Conservation (phyloP, 257 asterid genomes). For the Solanum tarapatanum region DNA sequence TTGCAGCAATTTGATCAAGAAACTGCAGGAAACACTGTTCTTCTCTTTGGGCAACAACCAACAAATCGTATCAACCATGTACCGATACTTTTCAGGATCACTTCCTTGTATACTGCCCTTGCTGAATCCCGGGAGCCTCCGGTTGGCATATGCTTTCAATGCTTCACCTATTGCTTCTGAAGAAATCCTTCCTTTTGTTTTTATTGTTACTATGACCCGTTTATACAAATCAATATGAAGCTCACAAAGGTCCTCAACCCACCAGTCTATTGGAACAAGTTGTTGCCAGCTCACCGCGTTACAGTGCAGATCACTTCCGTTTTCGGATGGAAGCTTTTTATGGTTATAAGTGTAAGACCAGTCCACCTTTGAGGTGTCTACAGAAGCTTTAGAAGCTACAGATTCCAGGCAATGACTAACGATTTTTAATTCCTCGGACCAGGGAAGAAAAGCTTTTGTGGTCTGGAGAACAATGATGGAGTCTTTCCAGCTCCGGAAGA, state of each 20-base stretch:
- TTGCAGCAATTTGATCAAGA: constrained; percentile 54
- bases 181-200: constrained; percentile 40
- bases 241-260: constrained; percentile 86
- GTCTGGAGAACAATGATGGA: constrained; percentile 77
- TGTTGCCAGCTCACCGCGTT: constrained; percentile 31
- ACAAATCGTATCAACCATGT: constrained; percentile 50
- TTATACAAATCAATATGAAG: constrained; percentile 61
- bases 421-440: constrained; percentile 60
- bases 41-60: constrained; percentile 43
- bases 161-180: constrained; percentile 66
- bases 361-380: constrained; percentile 48
- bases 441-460: constrained; percentile 47
- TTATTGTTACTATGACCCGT: constrained; percentile 44
- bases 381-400: constrained; percentile 52
- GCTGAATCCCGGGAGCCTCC: constrained; percentile 48
- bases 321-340: constrained; percentile 38
- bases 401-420: constrained; percentile 53
- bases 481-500: constrained; percentile 85
- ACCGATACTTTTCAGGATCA: constrained; percentile 32
- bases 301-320: constrained; percentile 32
- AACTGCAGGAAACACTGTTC: constrained; percentile 39
- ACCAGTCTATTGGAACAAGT: constrained; percentile 70
- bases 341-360: constrained; percentile 72
- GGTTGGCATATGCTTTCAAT: constrained; percentile 38
- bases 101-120: constrained; percentile 36